Conservation (phyloP, 1,284 basidiomycete species). For the Mycosarcoma mackinlayi region DNA sequence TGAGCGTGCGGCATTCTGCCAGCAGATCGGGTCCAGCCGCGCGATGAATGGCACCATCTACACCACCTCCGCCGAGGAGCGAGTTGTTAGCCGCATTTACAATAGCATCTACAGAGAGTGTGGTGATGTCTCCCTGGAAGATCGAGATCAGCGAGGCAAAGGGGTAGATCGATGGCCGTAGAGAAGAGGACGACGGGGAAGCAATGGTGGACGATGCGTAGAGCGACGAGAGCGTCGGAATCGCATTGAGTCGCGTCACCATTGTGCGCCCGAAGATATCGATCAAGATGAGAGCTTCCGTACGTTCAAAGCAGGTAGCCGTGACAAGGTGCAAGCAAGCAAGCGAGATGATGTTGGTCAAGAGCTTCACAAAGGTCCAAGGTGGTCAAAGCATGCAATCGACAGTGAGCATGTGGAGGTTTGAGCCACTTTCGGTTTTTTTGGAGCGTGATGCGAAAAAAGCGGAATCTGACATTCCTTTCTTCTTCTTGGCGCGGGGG, state of each 20-base stretch:
- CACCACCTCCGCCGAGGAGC: constrained; percentile 69
- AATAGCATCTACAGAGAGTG: constrained; percentile 54
- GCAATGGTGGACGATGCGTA: constrained; percentile 16
- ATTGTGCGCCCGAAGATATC: too few relatives aligned
- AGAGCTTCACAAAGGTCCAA: not conserved
- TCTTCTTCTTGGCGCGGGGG: not conserved
- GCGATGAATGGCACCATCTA: constrained; percentile 85
- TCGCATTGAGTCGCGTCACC: constrained; percentile 13
- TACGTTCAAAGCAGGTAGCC: not conserved
- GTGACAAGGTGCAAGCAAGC: not conserved
- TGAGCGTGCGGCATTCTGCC: constrained; percentile 75
- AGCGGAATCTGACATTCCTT: not conserved
- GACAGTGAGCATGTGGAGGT: constrained; percentile 11
- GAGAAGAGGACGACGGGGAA: constrained; percentile 7
- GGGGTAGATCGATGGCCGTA: constrained; percentile 22
- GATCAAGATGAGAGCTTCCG: too few relatives aligned
- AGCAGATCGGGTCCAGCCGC: constrained; percentile 82
- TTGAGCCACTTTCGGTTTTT: not conserved
- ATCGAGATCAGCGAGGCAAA: constrained; percentile 23
- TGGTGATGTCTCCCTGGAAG: constrained; percentile 35
- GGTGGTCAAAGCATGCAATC: not conserved
- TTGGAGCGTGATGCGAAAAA: too few relatives aligned
- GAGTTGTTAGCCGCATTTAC: constrained; percentile 64
- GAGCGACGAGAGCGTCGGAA: constrained; percentile 31
- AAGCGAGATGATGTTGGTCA: not conserved